Conservation (phyloP, 148 eudicot species). For the Polygonum maritimum region DNA sequence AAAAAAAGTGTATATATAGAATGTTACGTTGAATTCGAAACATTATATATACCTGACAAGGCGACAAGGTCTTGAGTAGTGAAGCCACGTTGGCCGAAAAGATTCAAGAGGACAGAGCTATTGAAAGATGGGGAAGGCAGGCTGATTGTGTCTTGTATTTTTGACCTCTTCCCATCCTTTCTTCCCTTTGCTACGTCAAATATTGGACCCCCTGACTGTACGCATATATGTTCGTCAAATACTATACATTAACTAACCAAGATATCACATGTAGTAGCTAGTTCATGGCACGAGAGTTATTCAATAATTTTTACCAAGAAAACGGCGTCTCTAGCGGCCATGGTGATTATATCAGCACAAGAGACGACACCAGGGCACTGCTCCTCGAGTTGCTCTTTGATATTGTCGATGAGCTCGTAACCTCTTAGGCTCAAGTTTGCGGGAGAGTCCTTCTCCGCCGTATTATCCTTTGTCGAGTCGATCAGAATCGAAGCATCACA, state of each 20-base stretch:
- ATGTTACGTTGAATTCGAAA: not conserved
- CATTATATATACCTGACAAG: constrained; percentile 49
- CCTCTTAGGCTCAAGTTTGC: constrained; percentile 82
- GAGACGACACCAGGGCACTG: constrained; percentile 86
- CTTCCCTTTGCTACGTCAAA: constrained; percentile 88
- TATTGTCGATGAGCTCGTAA: constrained; percentile 58
- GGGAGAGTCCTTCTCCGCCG: constrained; percentile 88
- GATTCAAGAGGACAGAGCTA: constrained; percentile 44
- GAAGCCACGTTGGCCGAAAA: constrained; percentile 69
- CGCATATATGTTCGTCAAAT: too few species aligned
- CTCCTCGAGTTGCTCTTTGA: constrained; percentile 44
- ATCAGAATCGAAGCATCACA: constrained; percentile 80
- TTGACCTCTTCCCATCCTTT: constrained; percentile 75
- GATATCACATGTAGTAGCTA: not conserved
- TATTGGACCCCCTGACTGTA: constrained; percentile 75
- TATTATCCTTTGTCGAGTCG: constrained; percentile 72
- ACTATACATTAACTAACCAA: too few species aligned
- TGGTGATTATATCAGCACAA: constrained; percentile 79
- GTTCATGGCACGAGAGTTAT: too few species aligned
- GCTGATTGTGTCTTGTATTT: constrained; percentile 68
- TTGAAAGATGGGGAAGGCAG: constrained; percentile 62
- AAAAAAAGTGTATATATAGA: too few species aligned
- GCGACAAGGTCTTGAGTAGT: constrained; percentile 76
- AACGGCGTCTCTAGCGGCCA: constrained; percentile 84
- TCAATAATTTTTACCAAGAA: constrained; percentile 44